Conservation (phyloP, 2,329 filamentous ascomycete genomes). For the Hymenoscyphus infarciens region DNA sequence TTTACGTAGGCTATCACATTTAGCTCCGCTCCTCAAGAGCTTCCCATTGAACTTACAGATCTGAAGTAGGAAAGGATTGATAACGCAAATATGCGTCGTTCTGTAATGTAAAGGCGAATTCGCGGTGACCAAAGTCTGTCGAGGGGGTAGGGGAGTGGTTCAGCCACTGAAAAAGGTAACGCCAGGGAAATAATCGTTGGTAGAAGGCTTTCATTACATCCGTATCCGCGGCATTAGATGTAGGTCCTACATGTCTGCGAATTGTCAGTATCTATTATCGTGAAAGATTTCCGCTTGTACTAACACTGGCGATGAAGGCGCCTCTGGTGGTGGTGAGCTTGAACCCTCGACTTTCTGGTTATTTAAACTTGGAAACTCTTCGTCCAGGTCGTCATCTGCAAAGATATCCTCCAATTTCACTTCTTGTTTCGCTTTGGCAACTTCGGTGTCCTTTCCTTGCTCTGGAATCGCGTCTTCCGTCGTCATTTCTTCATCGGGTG, state of each 20-base stretch:
- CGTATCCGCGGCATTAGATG: conserved; percentile 61
- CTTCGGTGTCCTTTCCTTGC: conserved; percentile 13
- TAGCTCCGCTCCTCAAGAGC: conserved; percentile 17
- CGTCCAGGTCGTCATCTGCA: conserved; percentile 55
- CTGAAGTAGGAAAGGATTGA: conserved; percentile 69
- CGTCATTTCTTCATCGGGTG: conserved; percentile 11
- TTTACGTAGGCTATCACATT: conserved; percentile 66
- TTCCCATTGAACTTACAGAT: conserved; percentile 45
- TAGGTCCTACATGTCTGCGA: conserved; percentile 35
- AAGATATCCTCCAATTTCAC: conserved; percentile 58
- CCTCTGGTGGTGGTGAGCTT: conserved; percentile 43
- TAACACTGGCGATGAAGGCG: conserved; percentile 45
- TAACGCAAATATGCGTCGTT: conserved; percentile 93
- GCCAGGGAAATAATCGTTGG: conserved; percentile 90
- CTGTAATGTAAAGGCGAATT: conserved; percentile 93
- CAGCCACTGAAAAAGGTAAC: conserved; percentile 94
- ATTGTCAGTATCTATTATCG: conserved; percentile 9
- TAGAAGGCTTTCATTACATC: conserved; percentile 93
- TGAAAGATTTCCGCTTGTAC: conserved; percentile 18
- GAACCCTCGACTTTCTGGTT: conserved; percentile 38
- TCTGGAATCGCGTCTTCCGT: conserved; percentile 5
- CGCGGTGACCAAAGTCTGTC: conserved; percentile 85
- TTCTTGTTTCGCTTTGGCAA: conserved; percentile 39
- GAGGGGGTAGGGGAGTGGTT: conserved; percentile 87
- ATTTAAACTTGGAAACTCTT: conserved; percentile 54